Conservation (phyloP, 768 basidiomycete genomes). For the Rhodotorula kratochvilovae region DNA sequence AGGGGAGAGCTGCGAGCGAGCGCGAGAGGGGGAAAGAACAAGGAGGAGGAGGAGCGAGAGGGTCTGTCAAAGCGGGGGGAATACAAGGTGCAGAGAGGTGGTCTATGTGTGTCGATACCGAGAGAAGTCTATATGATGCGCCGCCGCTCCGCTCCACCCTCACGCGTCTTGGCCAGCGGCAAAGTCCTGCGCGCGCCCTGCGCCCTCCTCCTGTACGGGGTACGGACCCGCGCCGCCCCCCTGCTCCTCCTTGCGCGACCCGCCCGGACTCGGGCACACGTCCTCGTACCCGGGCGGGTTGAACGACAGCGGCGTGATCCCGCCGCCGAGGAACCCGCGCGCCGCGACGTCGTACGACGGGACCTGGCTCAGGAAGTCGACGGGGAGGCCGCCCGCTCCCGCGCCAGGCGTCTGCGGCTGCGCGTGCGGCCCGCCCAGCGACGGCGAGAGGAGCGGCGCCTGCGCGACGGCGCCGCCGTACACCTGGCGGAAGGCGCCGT, state of each 20-base stretch:
- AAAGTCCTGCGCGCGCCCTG: neutral
- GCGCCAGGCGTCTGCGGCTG: neutral
- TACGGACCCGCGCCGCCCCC: neutral
- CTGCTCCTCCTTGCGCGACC: neutral
- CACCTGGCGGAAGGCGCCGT: neutral
- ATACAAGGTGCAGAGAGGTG: neutral
- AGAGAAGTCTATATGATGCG: neutral
- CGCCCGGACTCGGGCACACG: constrained; percentile 5
- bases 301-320: constrained; percentile 75
- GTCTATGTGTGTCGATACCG: neutral
- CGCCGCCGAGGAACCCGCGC: constrained; percentile 78
- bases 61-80: neutral
- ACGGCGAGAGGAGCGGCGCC: neutral
- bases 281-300: constrained; percentile 87
- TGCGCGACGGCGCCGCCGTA: neutral
- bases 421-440: neutral
- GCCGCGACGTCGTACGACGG: constrained; percentile 81
- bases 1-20: neutral
- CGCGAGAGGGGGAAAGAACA: neutral
- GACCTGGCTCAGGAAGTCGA: constrained; percentile 61
- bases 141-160: no score
- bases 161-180: neutral
- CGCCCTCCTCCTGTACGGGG: neutral
- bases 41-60: neutral
- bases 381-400: constrained; percentile 7